Evolutionary conservation across 1,139 yeast genomes (phyloP).

Genomic region (Taphrina populina): DNA sequence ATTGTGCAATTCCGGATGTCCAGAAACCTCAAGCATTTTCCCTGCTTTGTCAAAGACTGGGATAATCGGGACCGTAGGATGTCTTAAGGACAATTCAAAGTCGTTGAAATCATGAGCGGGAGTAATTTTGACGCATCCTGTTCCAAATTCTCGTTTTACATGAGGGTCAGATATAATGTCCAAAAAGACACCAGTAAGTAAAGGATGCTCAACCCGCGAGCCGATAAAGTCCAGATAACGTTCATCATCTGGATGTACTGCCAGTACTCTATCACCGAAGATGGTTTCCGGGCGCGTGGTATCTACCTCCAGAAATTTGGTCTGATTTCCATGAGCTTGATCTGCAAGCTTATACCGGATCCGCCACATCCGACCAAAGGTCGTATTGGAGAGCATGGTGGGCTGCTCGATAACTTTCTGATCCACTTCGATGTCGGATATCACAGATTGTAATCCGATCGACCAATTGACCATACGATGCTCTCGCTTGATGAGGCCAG

Average conservation of each 20-base stretch:
- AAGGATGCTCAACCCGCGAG: slow-evolving; percentile 31
- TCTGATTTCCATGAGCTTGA: background rate
- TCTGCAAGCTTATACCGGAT: slow-evolving; percentile 29
- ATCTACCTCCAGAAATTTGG: slow-evolving; percentile 22
- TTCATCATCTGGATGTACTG: slow-evolving; percentile 33
- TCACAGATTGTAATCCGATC: slow-evolving; percentile 30
- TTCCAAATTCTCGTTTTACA: slow-evolving; percentile 36
- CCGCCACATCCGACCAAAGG: slow-evolving; percentile 34
- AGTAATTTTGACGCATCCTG: slow-evolving; percentile 36
- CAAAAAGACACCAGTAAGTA: slow-evolving; percentile 13
- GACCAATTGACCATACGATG: slow-evolving; percentile 38
- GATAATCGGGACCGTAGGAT: slow-evolving; percentile 10
- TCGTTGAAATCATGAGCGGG: slow-evolving; percentile 37
- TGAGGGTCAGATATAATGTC: slow-evolving; percentile 32
- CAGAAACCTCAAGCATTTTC: slow-evolving; percentile 16
- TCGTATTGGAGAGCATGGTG: slow-evolving; percentile 12
- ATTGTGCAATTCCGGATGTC: slow-evolving; percentile 19
- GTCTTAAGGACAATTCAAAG: slow-evolving; percentile 32
- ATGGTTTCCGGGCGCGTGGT: slow-evolving; percentile 37
- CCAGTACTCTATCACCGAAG: slow-evolving; percentile 36
- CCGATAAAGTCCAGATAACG: slow-evolving; percentile 23
- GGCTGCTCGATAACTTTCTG: slow-evolving; percentile 4
- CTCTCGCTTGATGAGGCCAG: slow-evolving; percentile 34
- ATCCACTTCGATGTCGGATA: slow-evolving; percentile 37
- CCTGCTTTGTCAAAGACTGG: slow-evolving; percentile 29